These are phyloP conservation scores for Hymenoscyphus infarciens DNA, from an alignment of 2,329 filamentous ascomycete species.

Conservation along the genomic window DNA sequence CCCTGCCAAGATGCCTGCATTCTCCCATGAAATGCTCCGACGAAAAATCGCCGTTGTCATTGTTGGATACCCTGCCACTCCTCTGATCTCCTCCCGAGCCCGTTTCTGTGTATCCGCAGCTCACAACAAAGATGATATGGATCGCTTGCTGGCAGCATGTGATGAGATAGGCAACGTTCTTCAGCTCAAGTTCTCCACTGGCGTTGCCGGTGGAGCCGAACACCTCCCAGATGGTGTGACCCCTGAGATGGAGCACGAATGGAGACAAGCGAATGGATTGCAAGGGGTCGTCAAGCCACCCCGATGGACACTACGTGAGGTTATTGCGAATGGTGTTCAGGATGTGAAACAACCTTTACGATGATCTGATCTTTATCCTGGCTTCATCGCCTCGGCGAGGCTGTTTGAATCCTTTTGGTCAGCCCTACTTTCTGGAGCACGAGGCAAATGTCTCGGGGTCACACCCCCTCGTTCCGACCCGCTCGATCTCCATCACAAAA, in stretches of 20 bases:
- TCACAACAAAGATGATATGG: conserved; percentile 97
- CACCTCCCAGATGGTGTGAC: conserved; percentile 69
- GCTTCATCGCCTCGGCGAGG: conserved; percentile 9
- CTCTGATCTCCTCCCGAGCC: conserved; percentile 88
- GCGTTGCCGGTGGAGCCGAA: conserved; percentile 82
- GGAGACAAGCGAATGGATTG: conserved; percentile 54
- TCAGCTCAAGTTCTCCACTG: conserved; percentile 96
- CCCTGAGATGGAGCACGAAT: conserved; percentile 68
- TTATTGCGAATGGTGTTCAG: conserved; percentile 65
- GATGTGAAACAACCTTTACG: conserved; percentile 63
- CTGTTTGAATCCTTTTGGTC: conserved; percentile 5
- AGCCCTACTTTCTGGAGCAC: conserved; percentile 5
- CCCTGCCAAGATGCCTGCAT: conserved; percentile 97
- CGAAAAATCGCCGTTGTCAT: conserved; percentile 97
- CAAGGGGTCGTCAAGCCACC: conserved; percentile 52
- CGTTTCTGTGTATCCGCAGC: conserved; percentile 94
- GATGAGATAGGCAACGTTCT: conserved; percentile 89
- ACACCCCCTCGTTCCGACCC: conserved; percentile 3
- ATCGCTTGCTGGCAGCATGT: conserved; percentile 82
- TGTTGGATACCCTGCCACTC: conserved; percentile 94
- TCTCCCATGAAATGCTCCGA: conserved; percentile 97
- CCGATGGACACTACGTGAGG: conserved; percentile 67
- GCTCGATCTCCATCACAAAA: conserved; percentile 4
- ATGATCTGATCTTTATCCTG: conserved; percentile 36
- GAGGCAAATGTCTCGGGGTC: conserved; percentile 9